These are phyloP conservation scores for Jimgerdemannia lactiflua DNA, from an alignment of 192 early-diverging fungal genomes.

Conservation along the genomic window DNA sequence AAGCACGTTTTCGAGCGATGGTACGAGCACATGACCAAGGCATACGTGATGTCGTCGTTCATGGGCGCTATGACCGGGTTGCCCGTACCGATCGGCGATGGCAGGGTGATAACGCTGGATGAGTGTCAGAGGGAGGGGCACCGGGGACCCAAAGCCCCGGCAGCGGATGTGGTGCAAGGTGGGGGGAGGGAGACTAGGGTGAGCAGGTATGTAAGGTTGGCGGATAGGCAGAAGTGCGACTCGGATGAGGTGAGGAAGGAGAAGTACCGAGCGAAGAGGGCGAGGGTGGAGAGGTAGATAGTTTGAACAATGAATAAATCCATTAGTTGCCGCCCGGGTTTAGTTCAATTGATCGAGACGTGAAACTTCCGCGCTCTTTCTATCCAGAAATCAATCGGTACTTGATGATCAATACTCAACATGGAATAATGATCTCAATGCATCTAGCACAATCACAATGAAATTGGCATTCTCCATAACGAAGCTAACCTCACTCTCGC, in stretches of 20 bases:
- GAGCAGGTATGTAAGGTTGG: slow-evolving; percentile 14
- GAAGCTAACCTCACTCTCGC: no score
- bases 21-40: slow-evolving; percentile 45
- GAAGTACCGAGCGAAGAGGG: slow-evolving; percentile 27
- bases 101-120: neutral
- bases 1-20: slow-evolving; percentile 45
- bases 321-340: no score
- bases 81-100: neutral
- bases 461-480: no score
- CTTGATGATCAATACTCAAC: no score
- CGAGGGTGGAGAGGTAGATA: neutral
- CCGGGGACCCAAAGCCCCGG: neutral
- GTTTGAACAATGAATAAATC: no score
- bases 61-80: slow-evolving; percentile 7
- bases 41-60: slow-evolving; percentile 43
- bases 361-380: no score
- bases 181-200: slow-evolving; percentile 21
- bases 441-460: no score
- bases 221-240: slow-evolving; percentile 26
- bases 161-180: slow-evolving; percentile 21
- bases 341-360: no score
- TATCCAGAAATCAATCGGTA: no score
- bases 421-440: no score
- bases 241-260: slow-evolving; percentile 31
- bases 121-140: neutral